Conservation (phyloP, 2,329 filamentous ascomycete genomes). For the Verticillium alfalfae region DNA sequence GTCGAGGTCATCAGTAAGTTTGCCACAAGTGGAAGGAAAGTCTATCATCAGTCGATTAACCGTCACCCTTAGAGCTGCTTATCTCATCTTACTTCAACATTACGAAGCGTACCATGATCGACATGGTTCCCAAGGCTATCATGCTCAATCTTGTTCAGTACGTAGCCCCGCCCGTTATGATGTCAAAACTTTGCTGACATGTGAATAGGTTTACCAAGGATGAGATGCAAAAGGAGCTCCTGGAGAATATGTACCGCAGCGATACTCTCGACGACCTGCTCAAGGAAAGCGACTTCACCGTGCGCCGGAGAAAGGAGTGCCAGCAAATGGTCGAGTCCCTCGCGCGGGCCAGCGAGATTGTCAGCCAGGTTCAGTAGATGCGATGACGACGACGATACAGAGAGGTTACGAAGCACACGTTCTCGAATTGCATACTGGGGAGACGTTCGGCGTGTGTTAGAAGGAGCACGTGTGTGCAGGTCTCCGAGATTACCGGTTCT, state of each 20-base stretch:
- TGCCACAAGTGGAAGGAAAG: too few relatives aligned
- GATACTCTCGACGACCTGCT: conserved; percentile 88
- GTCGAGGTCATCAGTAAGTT: conserved; percentile 93
- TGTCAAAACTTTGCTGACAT: not conserved
- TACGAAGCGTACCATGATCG: conserved; percentile 96
- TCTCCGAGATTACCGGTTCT: not conserved
- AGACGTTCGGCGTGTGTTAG: not conserved
- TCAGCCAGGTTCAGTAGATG: conserved; percentile 66
- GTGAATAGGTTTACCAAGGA: conserved; percentile 65
- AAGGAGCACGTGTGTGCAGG: not conserved
- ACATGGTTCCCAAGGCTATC: conserved; percentile 99
- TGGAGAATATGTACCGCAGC: conserved; percentile 95
- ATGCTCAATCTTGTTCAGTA: conserved; percentile 97
- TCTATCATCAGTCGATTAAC: not conserved
- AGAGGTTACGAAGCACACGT: not conserved
- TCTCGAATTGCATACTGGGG: not conserved
- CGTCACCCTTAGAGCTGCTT: conserved; percentile 63
- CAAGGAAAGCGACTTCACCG: conserved; percentile 96
- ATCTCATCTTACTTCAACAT: conserved; percentile 99
- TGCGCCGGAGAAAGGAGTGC: conserved; percentile 92
- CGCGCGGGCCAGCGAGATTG: conserved; percentile 86
- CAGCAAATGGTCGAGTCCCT: conserved; percentile 98
- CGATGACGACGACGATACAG: not conserved
- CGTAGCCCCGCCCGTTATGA: conserved; percentile 31
- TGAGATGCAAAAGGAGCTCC: conserved; percentile 94